Percentiles rank a stretch among this genome's conserved stretches.
Evolutionary conservation across 2,329 filamentous ascomycete species (phyloP).

Genomic region (Trichoderma breve): DNA sequence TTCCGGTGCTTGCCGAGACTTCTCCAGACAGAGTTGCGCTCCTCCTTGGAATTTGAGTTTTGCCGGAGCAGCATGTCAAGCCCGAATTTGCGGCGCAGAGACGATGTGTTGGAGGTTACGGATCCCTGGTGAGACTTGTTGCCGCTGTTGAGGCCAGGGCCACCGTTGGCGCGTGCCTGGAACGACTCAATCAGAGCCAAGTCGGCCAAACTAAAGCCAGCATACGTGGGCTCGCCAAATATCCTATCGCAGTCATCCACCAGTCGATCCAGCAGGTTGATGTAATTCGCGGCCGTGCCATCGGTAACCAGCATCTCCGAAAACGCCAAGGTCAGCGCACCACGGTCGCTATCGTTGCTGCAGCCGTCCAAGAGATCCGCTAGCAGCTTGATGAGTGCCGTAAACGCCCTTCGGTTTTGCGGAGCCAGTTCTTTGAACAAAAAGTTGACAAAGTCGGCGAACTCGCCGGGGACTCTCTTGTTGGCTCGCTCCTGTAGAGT

Average conservation of each 20-base stretch:
- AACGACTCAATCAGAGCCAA: conserved; percentile 55
- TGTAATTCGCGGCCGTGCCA: conserved; percentile 75
- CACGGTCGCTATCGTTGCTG: conserved; percentile 85
- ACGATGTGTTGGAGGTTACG: conserved; percentile 81
- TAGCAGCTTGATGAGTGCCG: conserved; percentile 78
- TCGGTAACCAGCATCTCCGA: conserved; percentile 80
- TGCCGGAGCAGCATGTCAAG: conserved; percentile 73
- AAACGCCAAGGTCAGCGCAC: conserved; percentile 83
- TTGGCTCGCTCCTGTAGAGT: conserved; percentile 68
- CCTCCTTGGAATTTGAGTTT: conserved; percentile 77
- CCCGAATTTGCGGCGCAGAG: conserved; percentile 79
- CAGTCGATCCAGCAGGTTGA: conserved; percentile 82
- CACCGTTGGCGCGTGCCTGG: conserved; percentile 39
- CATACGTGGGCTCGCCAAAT: conserved; percentile 64
- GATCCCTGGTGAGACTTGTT: conserved; percentile 68
- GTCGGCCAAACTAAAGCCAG: conserved; percentile 37
- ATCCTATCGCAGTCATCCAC: conserved; percentile 87
- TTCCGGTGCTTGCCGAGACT: conserved; percentile 80
- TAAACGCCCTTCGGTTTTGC: conserved; percentile 73
- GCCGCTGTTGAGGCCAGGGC: conserved; percentile 36
- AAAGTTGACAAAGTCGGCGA: conserved; percentile 65
- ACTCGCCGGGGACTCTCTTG: conserved; percentile 69
- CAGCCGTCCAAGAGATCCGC: conserved; percentile 87
- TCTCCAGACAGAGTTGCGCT: conserved; percentile 77
- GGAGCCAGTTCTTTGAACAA: conserved; percentile 66